These are phyloP conservation scores for Wilcoxina mikolae DNA, from an alignment of 495 filamentous ascomycete genomes.

Conservation along the genomic window DNA sequence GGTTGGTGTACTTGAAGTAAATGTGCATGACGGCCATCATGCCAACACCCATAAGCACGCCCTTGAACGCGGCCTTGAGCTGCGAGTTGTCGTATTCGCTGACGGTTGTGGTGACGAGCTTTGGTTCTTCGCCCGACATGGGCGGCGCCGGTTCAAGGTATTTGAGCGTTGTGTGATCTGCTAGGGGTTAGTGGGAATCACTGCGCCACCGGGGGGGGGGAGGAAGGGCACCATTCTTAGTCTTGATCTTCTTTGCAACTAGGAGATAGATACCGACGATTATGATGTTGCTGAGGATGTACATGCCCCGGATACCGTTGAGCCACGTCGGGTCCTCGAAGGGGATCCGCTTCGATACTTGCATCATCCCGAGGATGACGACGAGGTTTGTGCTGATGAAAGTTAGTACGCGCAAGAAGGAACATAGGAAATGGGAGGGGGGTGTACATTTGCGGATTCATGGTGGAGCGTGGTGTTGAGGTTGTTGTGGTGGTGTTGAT, in stretches of 20 bases:
- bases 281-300: conserved; percentile 76
- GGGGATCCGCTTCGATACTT: conserved; percentile 85
- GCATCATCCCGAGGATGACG: conserved; percentile 96
- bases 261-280: conserved; percentile 74
- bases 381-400: conserved; percentile 65
- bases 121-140: conserved; percentile 82
- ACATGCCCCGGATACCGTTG: conserved; percentile 64
- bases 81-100: conserved; percentile 82
- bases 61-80: conserved; percentile 65
- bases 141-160: conserved; percentile 91
- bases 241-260: conserved; percentile 65
- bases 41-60: conserved; percentile 81
- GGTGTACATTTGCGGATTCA: conserved; percentile 27
- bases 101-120: conserved; percentile 88
- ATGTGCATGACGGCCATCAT: conserved; percentile 99
- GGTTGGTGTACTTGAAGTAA: conserved; percentile 99
- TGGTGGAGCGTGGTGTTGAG: conserved; percentile 8
- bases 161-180: conserved; percentile 94
- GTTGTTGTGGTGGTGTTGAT: neutral
- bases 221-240: conserved; percentile 68
- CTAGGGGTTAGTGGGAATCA: neutral
- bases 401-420: neutral
- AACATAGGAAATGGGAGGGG: neutral
- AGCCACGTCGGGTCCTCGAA: conserved; percentile 86
- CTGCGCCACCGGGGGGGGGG: neutral